A percentile compares a stretch with the other conserved stretches of the same genome.
These are phyloP conservation scores for Orbilia brochopaga DNA, from an alignment of 2,329 filamentous ascomycete species.

Conservation along the genomic window DNA sequence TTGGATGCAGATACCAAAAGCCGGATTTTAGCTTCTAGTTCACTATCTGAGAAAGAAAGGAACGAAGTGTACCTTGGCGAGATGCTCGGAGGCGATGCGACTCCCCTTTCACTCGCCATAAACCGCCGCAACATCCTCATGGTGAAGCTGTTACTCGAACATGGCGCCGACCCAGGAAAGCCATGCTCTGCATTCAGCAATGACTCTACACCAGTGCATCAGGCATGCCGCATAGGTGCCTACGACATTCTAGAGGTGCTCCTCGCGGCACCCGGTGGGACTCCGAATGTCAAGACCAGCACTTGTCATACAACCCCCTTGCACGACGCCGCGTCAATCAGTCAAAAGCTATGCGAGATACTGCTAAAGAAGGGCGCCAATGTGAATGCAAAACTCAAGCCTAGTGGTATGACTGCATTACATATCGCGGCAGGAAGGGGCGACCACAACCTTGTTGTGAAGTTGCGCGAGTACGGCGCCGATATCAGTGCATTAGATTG, in stretches of 20 bases:
- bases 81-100: constrained; percentile 14
- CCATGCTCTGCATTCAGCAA: constrained; percentile 10
- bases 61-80: constrained; percentile 3
- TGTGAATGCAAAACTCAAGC: constrained; percentile 9
- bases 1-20: not conserved
- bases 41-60: not conserved
- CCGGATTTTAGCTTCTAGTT: not conserved
- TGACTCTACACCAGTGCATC: constrained; percentile 23
- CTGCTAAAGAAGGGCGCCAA: constrained; percentile 2
- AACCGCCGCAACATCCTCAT: constrained; percentile 8
- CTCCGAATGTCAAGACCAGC: constrained; percentile 5
- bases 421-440: constrained; percentile 20
- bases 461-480: not conserved
- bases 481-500: constrained; percentile 5
- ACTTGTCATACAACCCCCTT: constrained; percentile 12
- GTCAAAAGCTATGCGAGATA: not conserved
- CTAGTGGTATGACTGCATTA: constrained; percentile 16
- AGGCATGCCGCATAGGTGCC: constrained; percentile 12
- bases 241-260: constrained; percentile 7
- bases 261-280: not conserved
- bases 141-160: constrained; percentile 11
- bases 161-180: constrained; percentile 23
- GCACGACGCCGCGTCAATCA: constrained; percentile 14
- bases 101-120: constrained; percentile 21
- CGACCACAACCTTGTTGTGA: not conserved